Conservation (phyloP, 139 green algal species). For the Chlamydomonas incerta region DNA sequence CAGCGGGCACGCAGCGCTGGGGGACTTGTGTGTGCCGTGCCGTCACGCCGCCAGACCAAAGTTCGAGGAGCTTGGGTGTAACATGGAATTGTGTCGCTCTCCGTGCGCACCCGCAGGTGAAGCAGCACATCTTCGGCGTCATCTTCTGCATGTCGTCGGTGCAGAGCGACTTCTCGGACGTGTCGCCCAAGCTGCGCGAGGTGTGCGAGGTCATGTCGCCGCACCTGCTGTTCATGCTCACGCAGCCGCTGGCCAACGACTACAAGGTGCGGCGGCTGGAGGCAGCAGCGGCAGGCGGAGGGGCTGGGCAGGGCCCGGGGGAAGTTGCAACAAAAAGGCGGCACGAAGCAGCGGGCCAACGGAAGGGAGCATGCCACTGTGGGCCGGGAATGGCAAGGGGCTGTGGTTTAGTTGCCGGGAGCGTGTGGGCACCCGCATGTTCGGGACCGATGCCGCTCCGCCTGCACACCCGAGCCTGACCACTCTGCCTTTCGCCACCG, state of each 20-base stretch:
- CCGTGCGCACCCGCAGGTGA: constrained; percentile 34
- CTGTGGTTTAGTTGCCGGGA: too few species aligned
- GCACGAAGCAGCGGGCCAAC: too few species aligned
- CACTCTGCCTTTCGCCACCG: background rate
- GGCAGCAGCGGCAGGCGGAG: background rate
- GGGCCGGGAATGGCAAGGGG: too few species aligned
- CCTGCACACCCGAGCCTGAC: too few species aligned
- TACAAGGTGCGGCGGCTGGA: constrained; percentile 28
- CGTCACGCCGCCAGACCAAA: too few species aligned
- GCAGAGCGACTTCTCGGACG: constrained; percentile 56
- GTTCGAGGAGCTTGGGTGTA: too few species aligned
- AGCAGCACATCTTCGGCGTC: constrained; percentile 68
- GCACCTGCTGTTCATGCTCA: constrained; percentile 56
- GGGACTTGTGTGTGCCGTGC: too few species aligned
- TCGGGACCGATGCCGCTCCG: too few species aligned
- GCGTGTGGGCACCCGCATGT: too few species aligned
- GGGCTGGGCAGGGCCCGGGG: background rate
- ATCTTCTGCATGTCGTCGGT: constrained; percentile 67
- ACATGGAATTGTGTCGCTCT: too few species aligned
- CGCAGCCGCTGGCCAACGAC: constrained; percentile 39
- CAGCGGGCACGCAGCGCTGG: background rate
- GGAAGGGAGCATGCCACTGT: too few species aligned
- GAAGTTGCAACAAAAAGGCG: background rate
- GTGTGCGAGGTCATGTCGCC: constrained; percentile 62
- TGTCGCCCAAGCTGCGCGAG: constrained; percentile 56